phyloP scores from a whole-genome alignment of 345 rosid species.

The Xanthoceras sorbifolium region DNA sequence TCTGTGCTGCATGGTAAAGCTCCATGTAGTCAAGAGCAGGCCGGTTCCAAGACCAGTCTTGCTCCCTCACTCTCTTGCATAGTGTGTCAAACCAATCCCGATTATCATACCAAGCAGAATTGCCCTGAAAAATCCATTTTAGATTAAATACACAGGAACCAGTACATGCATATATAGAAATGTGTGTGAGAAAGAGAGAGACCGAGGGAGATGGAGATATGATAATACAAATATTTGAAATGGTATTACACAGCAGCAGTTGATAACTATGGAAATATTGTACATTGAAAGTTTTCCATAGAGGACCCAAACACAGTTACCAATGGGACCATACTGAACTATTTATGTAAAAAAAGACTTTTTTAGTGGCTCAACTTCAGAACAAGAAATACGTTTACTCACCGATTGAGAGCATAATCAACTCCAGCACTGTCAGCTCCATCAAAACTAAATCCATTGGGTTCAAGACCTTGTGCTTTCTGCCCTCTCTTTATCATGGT shows the following conservation, averaged over 20 bases:
- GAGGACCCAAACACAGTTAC: background rate
- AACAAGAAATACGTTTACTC: conserved; percentile 16
- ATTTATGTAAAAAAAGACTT: background rate
- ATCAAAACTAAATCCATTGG: conserved; percentile 91
- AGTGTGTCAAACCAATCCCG: conserved; percentile 76
- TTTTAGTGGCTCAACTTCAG: background rate
- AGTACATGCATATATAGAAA: background rate
- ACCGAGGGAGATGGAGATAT: conserved; percentile 5
- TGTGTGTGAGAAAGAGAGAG: background rate
- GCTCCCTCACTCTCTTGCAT: conserved; percentile 89
- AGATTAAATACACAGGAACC: background rate
- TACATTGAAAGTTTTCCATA: background rate
- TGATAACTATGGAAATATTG: background rate
- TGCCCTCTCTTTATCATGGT: conserved; percentile 84
- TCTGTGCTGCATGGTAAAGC: conserved; percentile 85
- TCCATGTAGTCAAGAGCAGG: conserved; percentile 97
- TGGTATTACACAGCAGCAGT: background rate
- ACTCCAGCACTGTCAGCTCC: conserved; percentile 84
- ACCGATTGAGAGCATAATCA: conserved; percentile 89
- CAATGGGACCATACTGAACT: background rate
- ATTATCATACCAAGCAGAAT: conserved; percentile 72
- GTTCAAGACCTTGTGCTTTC: conserved; percentile 74
- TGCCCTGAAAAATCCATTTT: conserved; percentile 54
- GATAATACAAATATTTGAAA: background rate
- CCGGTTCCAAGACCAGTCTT: conserved; percentile 99